Conservation (phyloP, 441 rosid species). For the Mallotus repandus region DNA sequence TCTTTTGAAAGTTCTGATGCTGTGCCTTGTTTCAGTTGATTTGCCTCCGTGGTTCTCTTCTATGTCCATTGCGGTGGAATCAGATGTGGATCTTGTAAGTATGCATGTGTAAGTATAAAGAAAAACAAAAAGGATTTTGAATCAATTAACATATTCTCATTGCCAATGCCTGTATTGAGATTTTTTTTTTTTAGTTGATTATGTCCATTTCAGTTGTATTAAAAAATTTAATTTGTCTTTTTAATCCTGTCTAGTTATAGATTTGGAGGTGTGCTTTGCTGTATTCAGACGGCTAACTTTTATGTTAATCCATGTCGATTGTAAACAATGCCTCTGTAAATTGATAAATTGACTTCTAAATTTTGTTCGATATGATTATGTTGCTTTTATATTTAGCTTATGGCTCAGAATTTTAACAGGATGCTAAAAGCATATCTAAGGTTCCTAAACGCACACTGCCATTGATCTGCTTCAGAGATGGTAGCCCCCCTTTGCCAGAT, state of each 20-base stretch:
- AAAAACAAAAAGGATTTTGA: neutral
- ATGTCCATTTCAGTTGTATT: neutral
- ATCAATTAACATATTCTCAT: neutral
- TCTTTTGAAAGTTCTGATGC: conserved; percentile 11
- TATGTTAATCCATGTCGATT: conserved; percentile 4
- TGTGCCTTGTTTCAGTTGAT: conserved; percentile 60
- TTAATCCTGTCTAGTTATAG: neutral
- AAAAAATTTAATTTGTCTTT: neutral
- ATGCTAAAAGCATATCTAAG: conserved; percentile 40
- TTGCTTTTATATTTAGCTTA: conserved; percentile 14
- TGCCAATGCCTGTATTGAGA: neutral
- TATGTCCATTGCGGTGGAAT: conserved; percentile 60
- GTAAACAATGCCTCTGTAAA: neutral
- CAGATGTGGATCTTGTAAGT: conserved; percentile 86
- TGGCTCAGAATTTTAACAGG: conserved; percentile 39
- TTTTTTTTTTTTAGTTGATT: neutral
- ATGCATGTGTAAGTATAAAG: conserved; percentile 14
- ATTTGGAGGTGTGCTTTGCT: neutral
- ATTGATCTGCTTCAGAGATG: conserved; percentile 84
- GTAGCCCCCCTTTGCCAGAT: conserved; percentile 92
- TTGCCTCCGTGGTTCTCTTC: conserved; percentile 94
- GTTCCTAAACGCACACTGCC: conserved; percentile 60
- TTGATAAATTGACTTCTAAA: neutral
- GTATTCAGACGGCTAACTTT: neutral
- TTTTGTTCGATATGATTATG: neutral